Evolutionary conservation across 2,329 filamentous ascomycete genomes (phyloP), one percentile per base, ranked within the genome.

Genomic region (Escovopsis sp.): DNA sequence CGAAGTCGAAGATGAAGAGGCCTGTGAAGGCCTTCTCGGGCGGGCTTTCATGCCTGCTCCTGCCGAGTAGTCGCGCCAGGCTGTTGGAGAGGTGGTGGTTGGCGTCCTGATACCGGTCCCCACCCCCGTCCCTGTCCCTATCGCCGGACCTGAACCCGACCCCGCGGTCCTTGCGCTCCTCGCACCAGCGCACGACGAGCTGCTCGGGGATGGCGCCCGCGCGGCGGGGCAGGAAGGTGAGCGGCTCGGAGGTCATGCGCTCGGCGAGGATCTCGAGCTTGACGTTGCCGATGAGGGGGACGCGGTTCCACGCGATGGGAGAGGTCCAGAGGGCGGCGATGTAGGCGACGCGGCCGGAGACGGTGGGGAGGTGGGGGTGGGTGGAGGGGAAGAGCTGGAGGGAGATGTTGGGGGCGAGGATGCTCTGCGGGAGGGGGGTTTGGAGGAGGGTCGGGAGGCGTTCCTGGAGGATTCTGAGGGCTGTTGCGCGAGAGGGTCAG

Each of bases 1-100:
- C 90, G 53, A 98, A 98, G 44, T 93, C 84, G 54, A 98, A 98
- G 39, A 94, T 79, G 57, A 96, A 98, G 10, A 96, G 58, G 0
- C 90, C 90, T 1, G 77, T 83, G 47, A 96, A 96, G 50, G 87
- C 80, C 49, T 82, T 79, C 41, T 72, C 71, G 34, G 72, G 69
- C 70, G 4, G 50, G 56, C 4, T 48, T 51, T n/a, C n/a, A n/a
- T n/a, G n/a, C 15, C 46, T 43, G 4, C 44, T 44, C 21, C 56
- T 50, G 14, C 48, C 47, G 11, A 45, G 66, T 57, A 14, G 70
- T 63, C 34, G 3, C 21, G 21, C 8, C 21, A 23, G 21, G 8
- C 21, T 11, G 8, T 8, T 23, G 21, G 72, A 48, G 50, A 60
- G 43, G 57, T 57, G 43, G 58, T 61, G 41, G 47, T 27, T 59